Evolutionary conservation across 495 filamentous ascomycete species (phyloP), one percentile per base, ranked within the genome.

Genomic region (Neurospora tetraspora): DNA sequence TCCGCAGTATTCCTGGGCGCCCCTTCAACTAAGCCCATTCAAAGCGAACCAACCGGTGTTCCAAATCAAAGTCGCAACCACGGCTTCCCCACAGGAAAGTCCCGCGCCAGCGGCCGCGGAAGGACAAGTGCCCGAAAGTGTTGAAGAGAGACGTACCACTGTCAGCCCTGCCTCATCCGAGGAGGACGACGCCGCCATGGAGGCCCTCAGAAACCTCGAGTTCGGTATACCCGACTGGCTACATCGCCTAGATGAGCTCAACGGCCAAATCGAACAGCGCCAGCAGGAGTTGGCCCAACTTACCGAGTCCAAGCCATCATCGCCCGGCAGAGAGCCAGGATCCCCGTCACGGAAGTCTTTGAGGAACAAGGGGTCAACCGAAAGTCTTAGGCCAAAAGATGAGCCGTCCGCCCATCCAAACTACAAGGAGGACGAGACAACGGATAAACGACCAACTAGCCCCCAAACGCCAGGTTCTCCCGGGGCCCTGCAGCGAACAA

Each of bases 211-310:
- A 71, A 86, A 88, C 70, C 87, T 94, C 71, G 82, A 86, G 73
- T 86, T 72, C 84, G 89, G 85, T 73, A 79, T 93, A 6, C 92
- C 92, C 27, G 81, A 87, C 72, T 94, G 92, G 92, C 85, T 89
- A 59, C 82, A 80, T 73, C 86, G 86, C 59, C 83, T 94, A 68
- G 90, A 93, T 59, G 89, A 92, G 18, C 86, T 94, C 37, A 89
- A 87, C 74, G 80, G 84, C 53, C 88, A 93, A 76, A 90, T 94
- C 42, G 86, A 89, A 42, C 84, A 86, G 73, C 91, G 90, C 80
- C 90, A 93, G 79, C 80, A 86, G 47, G 91, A 93, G 80, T 89
- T 93, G 74, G 83, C 87, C 31, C 77, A 81, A 65, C 77, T 87
- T 37, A 81, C 85, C 37, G 83, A 83, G 42, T 76, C 76, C 38